Evolutionary conservation across 805 yeast species (phyloP), one percentile per base, ranked within the genome.

Genomic region (Metschnikowia drakensbergensis): DNA sequence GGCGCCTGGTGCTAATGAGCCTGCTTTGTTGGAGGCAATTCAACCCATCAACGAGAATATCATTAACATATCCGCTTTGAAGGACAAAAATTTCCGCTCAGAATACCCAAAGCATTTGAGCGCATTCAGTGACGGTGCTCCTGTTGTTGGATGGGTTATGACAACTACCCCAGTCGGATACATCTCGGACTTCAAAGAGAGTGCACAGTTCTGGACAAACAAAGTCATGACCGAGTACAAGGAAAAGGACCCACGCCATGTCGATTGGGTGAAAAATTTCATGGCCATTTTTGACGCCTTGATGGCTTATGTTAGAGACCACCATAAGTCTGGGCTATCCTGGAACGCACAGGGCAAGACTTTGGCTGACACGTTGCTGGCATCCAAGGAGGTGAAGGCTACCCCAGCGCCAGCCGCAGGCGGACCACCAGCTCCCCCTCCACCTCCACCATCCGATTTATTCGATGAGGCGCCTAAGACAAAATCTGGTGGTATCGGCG

Each of bases 161-260:
- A 79, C 80, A 5, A 80, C 76, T 3, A 82, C 88, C 4, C 96
- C 97, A 1, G 80, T 86, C 11, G 80, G 88, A 0, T 79, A 76
- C 54, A 78, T 94, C 48, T 80, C 86, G 3, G 97, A 91, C 55
- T 87, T 83, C 69, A 87, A 85, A 63, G 99, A 94, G 62, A 82
- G 95, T 22, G 87, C 96, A 32, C 92, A 86, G 65, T 94, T 94
- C 69, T 94, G 97, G 90, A 80, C 96, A 8, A 91, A 94, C 69
- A 81, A 96, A 58, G 84, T 92, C 37, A 69, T 91, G 64, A 91
- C 91, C 68, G 96, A 89, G 52, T 83, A 71, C 71, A 89, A 80
- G 67, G 96, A 84, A 17, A 69, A 79, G 42, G 90, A 86, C 57
- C 74, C 79, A 35, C 72, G 71, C 47, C 88, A 88, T 42, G 83